A percentile compares a stretch with the other conserved stretches of the same genome.
Conservation (phyloP, 208 protist species). For the Acanthamoeba quina region DNA sequence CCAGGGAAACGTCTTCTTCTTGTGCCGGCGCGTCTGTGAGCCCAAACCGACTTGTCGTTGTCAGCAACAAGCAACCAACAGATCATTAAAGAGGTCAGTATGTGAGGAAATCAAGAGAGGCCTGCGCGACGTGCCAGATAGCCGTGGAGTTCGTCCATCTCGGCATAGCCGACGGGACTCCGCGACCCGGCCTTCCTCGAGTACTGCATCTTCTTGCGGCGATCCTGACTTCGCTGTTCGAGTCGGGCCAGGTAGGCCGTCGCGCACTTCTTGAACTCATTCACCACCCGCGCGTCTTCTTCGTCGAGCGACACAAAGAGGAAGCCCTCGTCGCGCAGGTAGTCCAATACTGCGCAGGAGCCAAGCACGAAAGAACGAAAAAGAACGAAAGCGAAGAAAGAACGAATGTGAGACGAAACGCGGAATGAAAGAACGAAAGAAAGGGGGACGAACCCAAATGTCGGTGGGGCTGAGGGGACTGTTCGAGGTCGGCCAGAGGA, state of each 20-base stretch:
- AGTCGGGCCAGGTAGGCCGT: neutral
- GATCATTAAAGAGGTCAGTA: no score
- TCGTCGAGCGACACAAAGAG: constrained; percentile 24
- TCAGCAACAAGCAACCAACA: no score
- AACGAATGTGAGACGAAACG: neutral
- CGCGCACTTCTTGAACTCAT: constrained; percentile 38
- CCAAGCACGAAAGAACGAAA: neutral
- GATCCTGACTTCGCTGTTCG: neutral
- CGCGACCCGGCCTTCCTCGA: neutral
- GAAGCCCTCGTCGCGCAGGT: constrained; percentile 39
- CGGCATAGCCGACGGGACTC: constrained; percentile 11
- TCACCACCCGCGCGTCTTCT: neutral
- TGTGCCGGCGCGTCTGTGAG: neutral
- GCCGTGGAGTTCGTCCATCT: constrained; percentile 52
- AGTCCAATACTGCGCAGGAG: neutral
- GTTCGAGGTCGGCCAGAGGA: neutral
- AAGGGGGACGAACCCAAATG: neutral
- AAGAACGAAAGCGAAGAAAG: neutral
- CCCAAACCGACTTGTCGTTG: no score
- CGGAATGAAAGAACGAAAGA: neutral
- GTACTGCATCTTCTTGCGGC: constrained; percentile 53
- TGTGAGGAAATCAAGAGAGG: no score
- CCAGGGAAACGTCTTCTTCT: constrained; percentile 45
- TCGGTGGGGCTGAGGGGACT: no score
- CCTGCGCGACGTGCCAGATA: neutral